Evolutionary conservation across 331 rosid species (phyloP).

Genomic region (Rhamnella rubrinervis): DNA sequence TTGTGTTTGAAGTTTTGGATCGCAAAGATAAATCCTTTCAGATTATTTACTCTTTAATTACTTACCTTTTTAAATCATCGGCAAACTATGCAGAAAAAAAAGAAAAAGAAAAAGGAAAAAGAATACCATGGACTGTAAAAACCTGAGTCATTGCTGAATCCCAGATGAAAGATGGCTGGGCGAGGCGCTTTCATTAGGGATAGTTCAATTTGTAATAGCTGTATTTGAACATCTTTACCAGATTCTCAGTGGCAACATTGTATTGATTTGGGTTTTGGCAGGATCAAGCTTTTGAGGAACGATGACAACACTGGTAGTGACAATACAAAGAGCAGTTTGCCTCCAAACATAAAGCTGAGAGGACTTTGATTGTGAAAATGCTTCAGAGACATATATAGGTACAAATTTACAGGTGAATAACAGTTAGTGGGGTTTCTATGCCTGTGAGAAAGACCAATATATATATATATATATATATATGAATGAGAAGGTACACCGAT

Average conservation of each 20-base stretch:
- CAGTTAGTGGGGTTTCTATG: neutral
- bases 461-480: slow-evolving; percentile 2
- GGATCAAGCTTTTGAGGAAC: slow-evolving; percentile 15
- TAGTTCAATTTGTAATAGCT: too few species aligned
- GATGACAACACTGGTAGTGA: neutral
- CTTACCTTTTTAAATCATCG: too few species aligned
- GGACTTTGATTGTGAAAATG: neutral
- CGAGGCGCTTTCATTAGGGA: too few species aligned
- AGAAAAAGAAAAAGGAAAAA: too few species aligned
- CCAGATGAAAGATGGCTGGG: too few species aligned
- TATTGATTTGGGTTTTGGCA: neutral
- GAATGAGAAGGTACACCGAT: neutral
- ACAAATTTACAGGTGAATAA: neutral
- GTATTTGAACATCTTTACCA: neutral
- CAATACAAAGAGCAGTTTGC: neutral
- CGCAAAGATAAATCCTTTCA: too few species aligned
- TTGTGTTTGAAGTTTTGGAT: too few species aligned
- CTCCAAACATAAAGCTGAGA: neutral
- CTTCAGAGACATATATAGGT: neutral
- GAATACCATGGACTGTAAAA: too few species aligned
- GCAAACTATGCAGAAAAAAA: too few species aligned
- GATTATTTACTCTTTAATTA: too few species aligned
- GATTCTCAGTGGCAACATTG: neutral
- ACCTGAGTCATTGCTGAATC: too few species aligned
- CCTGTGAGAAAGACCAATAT: neutral